phyloP scores from a whole-genome alignment of 1,284 basidiomycete species.

The Moesziomyces sp. region DNA sequence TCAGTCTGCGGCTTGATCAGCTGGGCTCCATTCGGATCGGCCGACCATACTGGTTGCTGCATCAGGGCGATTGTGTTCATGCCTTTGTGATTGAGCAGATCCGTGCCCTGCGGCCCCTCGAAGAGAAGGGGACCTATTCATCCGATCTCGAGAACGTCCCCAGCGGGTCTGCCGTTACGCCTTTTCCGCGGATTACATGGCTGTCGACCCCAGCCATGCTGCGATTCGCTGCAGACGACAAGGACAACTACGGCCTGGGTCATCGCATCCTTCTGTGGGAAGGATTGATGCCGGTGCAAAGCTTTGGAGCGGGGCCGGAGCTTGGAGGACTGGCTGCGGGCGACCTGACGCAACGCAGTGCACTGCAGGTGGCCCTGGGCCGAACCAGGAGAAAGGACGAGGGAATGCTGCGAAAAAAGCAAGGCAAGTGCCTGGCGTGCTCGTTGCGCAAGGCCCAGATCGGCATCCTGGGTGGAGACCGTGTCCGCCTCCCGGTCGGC shows the following conservation, averaged over 20 bases:
- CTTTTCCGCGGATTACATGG: slow-evolving; percentile 39
- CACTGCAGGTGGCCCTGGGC: slow-evolving; percentile 15
- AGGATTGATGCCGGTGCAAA: background rate
- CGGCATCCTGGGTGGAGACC: slow-evolving; percentile 38
- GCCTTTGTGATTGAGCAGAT: slow-evolving; percentile 40
- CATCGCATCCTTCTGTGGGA: slow-evolving; percentile 40
- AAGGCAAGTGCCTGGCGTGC: slow-evolving; percentile 47
- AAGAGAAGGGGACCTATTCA: slow-evolving; percentile 6
- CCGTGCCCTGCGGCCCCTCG: slow-evolving; percentile 33
- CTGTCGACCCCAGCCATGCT: slow-evolving; percentile 39
- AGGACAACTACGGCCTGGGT: slow-evolving; percentile 32
- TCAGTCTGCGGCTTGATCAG: slow-evolving; percentile 22
- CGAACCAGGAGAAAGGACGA: slow-evolving; percentile 28
- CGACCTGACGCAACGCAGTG: background rate
- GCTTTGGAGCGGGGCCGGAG: background rate
- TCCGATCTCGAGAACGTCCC: slow-evolving; percentile 10
- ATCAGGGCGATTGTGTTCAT: slow-evolving; percentile 44
- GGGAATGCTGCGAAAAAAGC: slow-evolving; percentile 24
- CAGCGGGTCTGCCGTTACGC: background rate
- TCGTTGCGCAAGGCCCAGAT: slow-evolving; percentile 38
- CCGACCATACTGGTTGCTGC: slow-evolving; percentile 45
- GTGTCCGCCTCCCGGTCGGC: slow-evolving; percentile 16
- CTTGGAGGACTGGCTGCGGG: background rate
- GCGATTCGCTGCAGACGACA: slow-evolving; percentile 34
- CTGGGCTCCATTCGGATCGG: slow-evolving; percentile 22